Conservation (phyloP, 768 basidiomycete species). For the Mycena galopus region DNA sequence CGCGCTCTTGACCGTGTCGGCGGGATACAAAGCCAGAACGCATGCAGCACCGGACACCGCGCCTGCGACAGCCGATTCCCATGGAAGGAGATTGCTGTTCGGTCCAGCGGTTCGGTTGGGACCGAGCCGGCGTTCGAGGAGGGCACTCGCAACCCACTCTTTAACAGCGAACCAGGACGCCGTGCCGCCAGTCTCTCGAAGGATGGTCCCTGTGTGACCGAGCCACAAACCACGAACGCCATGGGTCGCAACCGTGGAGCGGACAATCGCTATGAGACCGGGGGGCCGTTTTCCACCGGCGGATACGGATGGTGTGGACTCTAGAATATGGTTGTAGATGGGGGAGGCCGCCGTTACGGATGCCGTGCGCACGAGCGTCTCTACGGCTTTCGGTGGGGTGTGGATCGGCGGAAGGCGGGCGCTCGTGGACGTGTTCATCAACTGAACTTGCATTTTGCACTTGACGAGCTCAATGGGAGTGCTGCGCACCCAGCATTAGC, state of each 20-base stretch:
- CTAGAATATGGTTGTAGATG: conserved; percentile 30
- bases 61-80: conserved; percentile 89
- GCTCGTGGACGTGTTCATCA: conserved; percentile 60
- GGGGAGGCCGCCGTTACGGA: conserved; percentile 33
- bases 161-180: conserved; percentile 94
- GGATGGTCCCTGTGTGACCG: conserved; percentile 92
- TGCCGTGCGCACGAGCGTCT: conserved; percentile 23
- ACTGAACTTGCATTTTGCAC: conserved; percentile 98
- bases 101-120: conserved; percentile 20
- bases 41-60: conserved; percentile 89
- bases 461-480: conserved; percentile 97
- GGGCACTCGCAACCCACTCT: conserved; percentile 75
- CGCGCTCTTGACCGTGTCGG: conserved; percentile 93
- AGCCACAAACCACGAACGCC: conserved; percentile 95
- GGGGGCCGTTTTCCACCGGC: conserved; percentile 58
- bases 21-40: conserved; percentile 93
- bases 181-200: conserved; percentile 93
- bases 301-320: too few relatives aligned
- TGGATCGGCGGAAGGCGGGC: conserved; percentile 32
- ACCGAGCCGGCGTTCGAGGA: conserved; percentile 64
- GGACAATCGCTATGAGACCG: conserved; percentile 80
- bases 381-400: conserved; percentile 20
- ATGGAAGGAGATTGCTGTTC: conserved; percentile 61
- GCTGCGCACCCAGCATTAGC: conserved; percentile 50
- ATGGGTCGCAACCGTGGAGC: conserved; percentile 69